Evolutionary conservation across 495 filamentous ascomycete species (phyloP).

Genomic region (Physcia stellaris): DNA sequence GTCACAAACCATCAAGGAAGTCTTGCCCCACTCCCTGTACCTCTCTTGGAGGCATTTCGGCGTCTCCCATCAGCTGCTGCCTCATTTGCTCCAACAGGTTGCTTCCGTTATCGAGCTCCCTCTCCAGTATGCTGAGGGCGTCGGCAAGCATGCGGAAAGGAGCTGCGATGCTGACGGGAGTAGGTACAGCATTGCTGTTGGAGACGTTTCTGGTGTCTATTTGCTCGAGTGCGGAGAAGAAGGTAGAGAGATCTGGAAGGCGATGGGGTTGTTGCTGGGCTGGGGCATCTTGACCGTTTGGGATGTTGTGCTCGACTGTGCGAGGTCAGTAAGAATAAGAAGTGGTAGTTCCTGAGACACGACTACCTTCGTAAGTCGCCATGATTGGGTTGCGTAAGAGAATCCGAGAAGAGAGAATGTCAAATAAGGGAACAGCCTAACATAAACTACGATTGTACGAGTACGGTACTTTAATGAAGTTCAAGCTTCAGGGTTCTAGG

Average conservation of each 20-base stretch:
- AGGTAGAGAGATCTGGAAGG: slow-evolving; percentile 75
- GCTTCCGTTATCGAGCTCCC: slow-evolving; percentile 17
- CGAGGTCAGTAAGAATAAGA: slow-evolving; percentile 1
- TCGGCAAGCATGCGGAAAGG: slow-evolving; percentile 48
- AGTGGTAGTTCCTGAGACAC: slow-evolving; percentile 3
- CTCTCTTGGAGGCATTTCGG: slow-evolving; percentile 50
- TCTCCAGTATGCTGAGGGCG: slow-evolving; percentile 35
- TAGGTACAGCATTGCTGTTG: slow-evolving; percentile 53
- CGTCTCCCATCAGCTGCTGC: slow-evolving; percentile 42
- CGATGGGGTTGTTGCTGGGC: slow-evolving; percentile 28
- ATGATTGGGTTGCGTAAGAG: slow-evolving; percentile 26
- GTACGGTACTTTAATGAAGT: no score
- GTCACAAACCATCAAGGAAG: slow-evolving; percentile 51
- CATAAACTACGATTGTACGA: no score
- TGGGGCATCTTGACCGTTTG: slow-evolving; percentile 20
- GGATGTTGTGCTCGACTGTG: slow-evolving; percentile 74
- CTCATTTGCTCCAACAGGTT: slow-evolving; percentile 48
- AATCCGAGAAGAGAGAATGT: no score
- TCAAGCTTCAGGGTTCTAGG: no score
- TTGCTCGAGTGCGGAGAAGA: slow-evolving; percentile 64
- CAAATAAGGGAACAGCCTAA: no score
- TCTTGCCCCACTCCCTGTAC: slow-evolving; percentile 66
- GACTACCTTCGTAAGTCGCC: slow-evolving; percentile 43
- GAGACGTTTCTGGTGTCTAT: slow-evolving; percentile 36
- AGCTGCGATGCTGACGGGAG: slow-evolving; percentile 58